Base-by-base conservation (phyloP, 2,329 filamentous ascomycete species). In the Paecilomyces sp. region DNA sequence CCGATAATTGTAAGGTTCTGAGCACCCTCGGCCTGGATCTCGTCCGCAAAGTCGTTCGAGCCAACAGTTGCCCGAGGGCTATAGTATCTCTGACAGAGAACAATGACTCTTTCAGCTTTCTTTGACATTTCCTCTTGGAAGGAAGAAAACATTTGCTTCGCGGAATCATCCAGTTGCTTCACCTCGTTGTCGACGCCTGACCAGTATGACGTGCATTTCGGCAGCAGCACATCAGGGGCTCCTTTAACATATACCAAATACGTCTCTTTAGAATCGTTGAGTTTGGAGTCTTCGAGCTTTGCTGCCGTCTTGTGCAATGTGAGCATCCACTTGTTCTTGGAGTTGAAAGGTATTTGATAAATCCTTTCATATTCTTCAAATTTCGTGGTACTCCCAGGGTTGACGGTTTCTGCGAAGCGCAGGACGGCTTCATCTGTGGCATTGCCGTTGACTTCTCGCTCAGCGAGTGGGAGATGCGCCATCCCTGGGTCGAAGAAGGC, bases 301-400 rank as follows among this genome's bases (percentile, higher is more conserved):
- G 68, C 31, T 75, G 69, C 63, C 66, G 64, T 70, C 60, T 64
- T 61, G 59, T 65, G 64, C 61, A 88, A 80, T 33, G 85, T 83
- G 57, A 92, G 83, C 85, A 91, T 92, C 74, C 86, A 92, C 72
- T 92, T 92, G 76, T 92, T 92, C 77, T 91, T 90, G 71, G 87
- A 90, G 75, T 92, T 92, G 75, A 92, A 92, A 0, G 88, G 86
- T 24, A 90, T 79, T 59, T 89, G 85, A 66, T 87, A 91, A 2
- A 85, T 81, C 58, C 84, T 85, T 51, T 82, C 81, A 85, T 87
- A 91, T 62, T 81, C 25, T 76, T 11, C 84, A 81, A 7, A 86
- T 76, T 54, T 86, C 80, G 0, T 81, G 73, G 0, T 18, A 18
- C 41, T 47, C 9, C 88, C 83, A 0, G 83, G 76, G 0, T 82